Percentiles rank a stretch among this genome's conserved stretches.
These are phyloP conservation scores for Arthrobotrys conoides DNA, from an alignment of 2,329 filamentous ascomycete species.

Conservation along the genomic window DNA sequence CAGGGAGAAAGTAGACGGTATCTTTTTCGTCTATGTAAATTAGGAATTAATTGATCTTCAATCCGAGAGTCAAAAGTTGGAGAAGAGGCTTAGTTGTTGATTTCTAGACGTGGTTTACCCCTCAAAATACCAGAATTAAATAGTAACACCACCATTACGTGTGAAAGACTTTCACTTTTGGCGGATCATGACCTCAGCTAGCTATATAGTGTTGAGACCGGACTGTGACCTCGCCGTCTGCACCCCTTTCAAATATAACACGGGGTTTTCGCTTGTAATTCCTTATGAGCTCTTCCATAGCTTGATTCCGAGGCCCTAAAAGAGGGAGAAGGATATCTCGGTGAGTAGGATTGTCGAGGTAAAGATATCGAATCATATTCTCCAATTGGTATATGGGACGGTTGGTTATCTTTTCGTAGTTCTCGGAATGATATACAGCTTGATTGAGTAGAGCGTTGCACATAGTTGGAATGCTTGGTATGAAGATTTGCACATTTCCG, in stretches of 20 bases:
- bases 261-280: constrained; percentile 10
- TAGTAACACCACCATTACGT: too few relatives aligned
- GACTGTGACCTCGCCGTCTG: not conserved
- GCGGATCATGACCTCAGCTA: too few relatives aligned
- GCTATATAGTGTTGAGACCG: too few relatives aligned
- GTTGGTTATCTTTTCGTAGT: not conserved
- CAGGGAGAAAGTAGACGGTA: too few relatives aligned
- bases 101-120: too few relatives aligned
- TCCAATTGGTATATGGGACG: constrained; percentile 6
- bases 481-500: not conserved
- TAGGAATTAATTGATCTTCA: too few relatives aligned
- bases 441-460: constrained; percentile 3
- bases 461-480: not conserved
- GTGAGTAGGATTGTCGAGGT: not conserved
- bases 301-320: not conserved
- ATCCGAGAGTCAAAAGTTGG: too few relatives aligned
- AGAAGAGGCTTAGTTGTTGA: too few relatives aligned
- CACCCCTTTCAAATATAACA: not conserved
- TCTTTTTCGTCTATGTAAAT: too few relatives aligned
- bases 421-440: not conserved
- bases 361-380: constrained; percentile 17
- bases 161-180: too few relatives aligned
- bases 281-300: constrained; percentile 2
- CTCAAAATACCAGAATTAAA: too few relatives aligned
- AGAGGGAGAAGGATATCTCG: constrained; percentile 6